Evolutionary conservation across 495 filamentous ascomycete genomes (phyloP).

Genomic region (Neurospora sp.): DNA sequence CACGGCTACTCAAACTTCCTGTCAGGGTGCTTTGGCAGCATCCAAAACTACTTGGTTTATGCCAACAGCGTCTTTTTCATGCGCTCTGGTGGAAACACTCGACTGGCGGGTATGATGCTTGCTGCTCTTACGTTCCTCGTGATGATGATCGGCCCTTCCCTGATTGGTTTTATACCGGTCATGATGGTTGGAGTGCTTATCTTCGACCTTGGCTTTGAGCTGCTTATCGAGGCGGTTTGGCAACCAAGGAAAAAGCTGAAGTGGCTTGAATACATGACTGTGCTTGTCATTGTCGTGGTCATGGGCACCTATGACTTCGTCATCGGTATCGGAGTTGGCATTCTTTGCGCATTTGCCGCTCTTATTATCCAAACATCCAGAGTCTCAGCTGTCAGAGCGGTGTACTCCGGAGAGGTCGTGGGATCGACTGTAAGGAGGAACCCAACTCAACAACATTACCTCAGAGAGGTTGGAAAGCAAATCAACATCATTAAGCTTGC

Average conservation of each 20-base stretch:
- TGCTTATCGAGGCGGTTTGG: conserved; percentile 78
- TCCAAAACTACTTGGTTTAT: conserved; percentile 97
- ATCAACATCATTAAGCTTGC: conserved; percentile 83
- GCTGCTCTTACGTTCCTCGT: conserved; percentile 70
- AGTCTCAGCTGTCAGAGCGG: conserved; percentile 76
- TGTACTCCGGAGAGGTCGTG: conserved; percentile 75
- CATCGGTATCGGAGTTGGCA: conserved; percentile 81
- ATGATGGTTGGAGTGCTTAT: conserved; percentile 95
- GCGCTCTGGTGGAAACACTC: conserved; percentile 74
- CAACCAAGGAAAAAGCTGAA: conserved; percentile 81
- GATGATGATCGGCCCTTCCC: conserved; percentile 70
- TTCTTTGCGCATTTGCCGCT: conserved; percentile 81
- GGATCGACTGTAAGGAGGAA: conserved; percentile 88
- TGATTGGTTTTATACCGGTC: conserved; percentile 90
- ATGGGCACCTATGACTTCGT: conserved; percentile 98
- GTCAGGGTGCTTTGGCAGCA: conserved; percentile 76
- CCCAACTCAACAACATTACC: conserved; percentile 75
- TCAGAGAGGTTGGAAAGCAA: conserved; percentile 76
- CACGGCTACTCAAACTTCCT: conserved; percentile 90
- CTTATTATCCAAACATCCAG: conserved; percentile 85
- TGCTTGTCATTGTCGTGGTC: conserved; percentile 82
- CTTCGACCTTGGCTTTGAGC: conserved; percentile 84
- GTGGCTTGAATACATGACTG: conserved; percentile 79
- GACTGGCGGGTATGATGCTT: conserved; percentile 77
- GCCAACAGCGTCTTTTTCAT: conserved; percentile 96